Evolutionary conservation across 2,329 filamentous ascomycete genomes (phyloP).

Genomic region (Stagonosporopsis chrysanthemi): DNA sequence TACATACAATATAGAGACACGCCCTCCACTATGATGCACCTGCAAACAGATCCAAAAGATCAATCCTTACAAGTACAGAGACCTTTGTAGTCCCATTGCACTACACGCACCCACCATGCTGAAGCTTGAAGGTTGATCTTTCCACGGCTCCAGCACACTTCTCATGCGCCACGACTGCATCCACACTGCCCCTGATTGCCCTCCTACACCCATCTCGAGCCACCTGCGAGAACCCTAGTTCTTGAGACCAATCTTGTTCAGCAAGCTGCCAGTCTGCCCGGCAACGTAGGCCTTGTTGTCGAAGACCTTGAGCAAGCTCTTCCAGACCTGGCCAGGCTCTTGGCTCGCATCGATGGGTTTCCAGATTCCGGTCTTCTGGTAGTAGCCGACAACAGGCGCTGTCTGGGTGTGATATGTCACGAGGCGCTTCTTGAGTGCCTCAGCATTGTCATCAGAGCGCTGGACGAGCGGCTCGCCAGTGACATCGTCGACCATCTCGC

Average conservation of each 20-base stretch:
- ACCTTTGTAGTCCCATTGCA: conserved; percentile 13
- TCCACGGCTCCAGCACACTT: conserved; percentile 10
- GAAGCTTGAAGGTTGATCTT: conserved; percentile 25
- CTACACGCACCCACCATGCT: conserved; percentile 27
- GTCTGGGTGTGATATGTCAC: conserved; percentile 95
- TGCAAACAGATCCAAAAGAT: conserved; percentile 20
- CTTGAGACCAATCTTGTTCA: conserved; percentile 63
- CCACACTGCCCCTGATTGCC: neutral
- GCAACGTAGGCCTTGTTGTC: conserved; percentile 60
- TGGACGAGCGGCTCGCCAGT: conserved; percentile 97
- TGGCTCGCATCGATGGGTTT: conserved; percentile 93
- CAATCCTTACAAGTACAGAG: conserved; percentile 39
- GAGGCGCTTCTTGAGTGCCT: conserved; percentile 93
- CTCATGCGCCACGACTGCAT: neutral
- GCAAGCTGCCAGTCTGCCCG: conserved; percentile 53
- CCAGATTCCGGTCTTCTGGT: conserved; percentile 98
- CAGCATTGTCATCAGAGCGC: conserved; percentile 95
- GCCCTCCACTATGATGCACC: conserved; percentile 16
- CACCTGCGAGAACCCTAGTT: conserved; percentile 48
- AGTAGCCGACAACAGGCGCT: conserved; percentile 89
- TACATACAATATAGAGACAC: conserved; percentile 25
- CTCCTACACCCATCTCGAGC: neutral
- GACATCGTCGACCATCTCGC: conserved; percentile 91
- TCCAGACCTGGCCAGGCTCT: conserved; percentile 95
- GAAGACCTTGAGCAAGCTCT: conserved; percentile 86